Percentiles rank a stretch among this genome's conserved stretches.
Evolutionary conservation across 2,329 filamentous ascomycete species (phyloP).

Genomic region (Alternaria gaisen): DNA sequence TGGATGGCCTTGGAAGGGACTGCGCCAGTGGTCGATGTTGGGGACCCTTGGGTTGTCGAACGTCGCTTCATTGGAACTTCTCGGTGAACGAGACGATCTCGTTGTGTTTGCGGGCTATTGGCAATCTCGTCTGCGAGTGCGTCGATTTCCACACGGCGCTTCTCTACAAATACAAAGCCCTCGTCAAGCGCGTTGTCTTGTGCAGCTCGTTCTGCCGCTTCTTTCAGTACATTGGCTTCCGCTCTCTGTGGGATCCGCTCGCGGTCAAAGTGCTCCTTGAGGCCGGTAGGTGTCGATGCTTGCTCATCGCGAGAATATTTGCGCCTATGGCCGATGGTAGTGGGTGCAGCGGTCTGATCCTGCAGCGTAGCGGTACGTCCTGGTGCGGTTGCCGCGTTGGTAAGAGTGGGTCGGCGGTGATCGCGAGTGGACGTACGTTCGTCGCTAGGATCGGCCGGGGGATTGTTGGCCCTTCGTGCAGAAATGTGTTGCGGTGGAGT

Average conservation of each 20-base stretch:
- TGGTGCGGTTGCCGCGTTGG: constrained; percentile 57
- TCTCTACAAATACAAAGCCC: constrained; percentile 96
- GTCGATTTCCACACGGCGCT: constrained; percentile 94
- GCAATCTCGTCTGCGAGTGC: constrained; percentile 95
- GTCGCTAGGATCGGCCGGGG: constrained; percentile 43
- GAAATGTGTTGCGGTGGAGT: constrained; percentile 37
- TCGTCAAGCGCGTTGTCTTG: constrained; percentile 91
- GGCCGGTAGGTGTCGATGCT: constrained; percentile 55
- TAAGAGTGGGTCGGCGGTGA: constrained; percentile 54
- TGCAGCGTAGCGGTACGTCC: constrained; percentile 51
- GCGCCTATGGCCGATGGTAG: constrained; percentile 64
- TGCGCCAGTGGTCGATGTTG: constrained; percentile 74
- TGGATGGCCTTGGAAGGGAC: constrained; percentile 78
- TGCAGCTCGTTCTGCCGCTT: constrained; percentile 71
- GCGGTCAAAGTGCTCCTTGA: constrained; percentile 59
- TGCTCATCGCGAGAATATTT: constrained; percentile 64
- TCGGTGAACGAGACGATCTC: constrained; percentile 60
- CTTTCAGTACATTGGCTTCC: constrained; percentile 50
- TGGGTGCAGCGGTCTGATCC: constrained; percentile 45
- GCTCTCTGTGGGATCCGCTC: constrained; percentile 54
- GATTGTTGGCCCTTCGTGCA: constrained; percentile 44
- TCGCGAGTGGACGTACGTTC: constrained; percentile 51
- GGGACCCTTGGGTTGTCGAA: constrained; percentile 78
- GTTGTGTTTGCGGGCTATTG: constrained; percentile 72
- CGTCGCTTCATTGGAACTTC: constrained; percentile 74